Percentiles rank a stretch among this genome's conserved stretches.
phyloP scores from a whole-genome alignment of 2,329 filamentous ascomycete genomes.

The Sporothrix phasma region DNA sequence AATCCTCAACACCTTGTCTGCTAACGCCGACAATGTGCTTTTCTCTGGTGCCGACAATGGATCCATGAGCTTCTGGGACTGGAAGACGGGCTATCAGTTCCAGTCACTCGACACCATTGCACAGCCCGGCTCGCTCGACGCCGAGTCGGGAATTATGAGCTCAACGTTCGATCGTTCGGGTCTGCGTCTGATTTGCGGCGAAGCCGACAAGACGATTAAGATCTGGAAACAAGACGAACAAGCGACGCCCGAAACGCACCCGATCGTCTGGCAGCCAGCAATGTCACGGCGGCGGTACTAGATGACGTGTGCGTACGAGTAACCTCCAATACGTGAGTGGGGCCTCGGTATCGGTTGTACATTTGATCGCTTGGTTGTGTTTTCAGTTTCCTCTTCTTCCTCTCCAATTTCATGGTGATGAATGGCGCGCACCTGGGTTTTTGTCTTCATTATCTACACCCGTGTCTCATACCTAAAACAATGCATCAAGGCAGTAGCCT shows the following conservation, averaged over 20 bases:
- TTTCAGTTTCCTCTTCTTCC: too few relatives aligned
- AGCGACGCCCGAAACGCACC: conserved; percentile 84
- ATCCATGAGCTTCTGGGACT: conserved; percentile 96
- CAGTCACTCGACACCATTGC: conserved; percentile 84
- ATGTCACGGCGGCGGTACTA: conserved; percentile 68
- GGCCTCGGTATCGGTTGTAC: too few relatives aligned
- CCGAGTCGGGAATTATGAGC: conserved; percentile 90
- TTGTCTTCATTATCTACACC: not conserved
- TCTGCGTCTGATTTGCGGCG: conserved; percentile 80
- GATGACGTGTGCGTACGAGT: not conserved
- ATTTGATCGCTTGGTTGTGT: too few relatives aligned
- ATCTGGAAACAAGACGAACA: conserved; percentile 92
- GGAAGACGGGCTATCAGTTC: conserved; percentile 91
- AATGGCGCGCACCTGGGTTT: not conserved
- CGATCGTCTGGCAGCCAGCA: conserved; percentile 82
- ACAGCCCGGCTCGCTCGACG: conserved; percentile 87
- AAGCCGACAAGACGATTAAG: conserved; percentile 98
- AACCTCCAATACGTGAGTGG: too few relatives aligned
- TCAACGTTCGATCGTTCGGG: conserved; percentile 88
- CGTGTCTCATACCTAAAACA: conserved; percentile 7
- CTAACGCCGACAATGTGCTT: conserved; percentile 90
- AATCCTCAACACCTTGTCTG: conserved; percentile 87
- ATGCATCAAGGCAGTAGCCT: not conserved
- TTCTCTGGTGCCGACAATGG: conserved; percentile 96
- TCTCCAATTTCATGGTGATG: too few relatives aligned